Percentiles rank a stretch among this genome's conserved stretches.
These are phyloP conservation scores for Papiliotrema fonsecae DNA, from an alignment of 1,284 basidiomycete species.

Conservation along the genomic window DNA sequence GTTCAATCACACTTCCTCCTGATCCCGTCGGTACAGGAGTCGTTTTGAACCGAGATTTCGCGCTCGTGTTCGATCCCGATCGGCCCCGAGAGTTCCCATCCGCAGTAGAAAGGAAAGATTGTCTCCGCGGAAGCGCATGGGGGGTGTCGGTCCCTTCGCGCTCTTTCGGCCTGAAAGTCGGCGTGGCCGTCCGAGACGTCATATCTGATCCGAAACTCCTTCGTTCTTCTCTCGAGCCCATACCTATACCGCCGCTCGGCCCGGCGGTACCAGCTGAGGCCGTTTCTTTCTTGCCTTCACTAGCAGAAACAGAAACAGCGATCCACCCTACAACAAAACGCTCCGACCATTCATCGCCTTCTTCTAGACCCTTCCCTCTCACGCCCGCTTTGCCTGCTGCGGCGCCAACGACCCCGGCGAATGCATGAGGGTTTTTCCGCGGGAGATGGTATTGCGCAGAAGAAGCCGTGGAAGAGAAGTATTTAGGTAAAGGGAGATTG, in stretches of 20 bases:
- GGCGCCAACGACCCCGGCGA: slow-evolving; percentile 33
- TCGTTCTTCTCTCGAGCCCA: slow-evolving; percentile 17
- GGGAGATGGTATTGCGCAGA: slow-evolving; percentile 90
- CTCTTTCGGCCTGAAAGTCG: slow-evolving; percentile 4
- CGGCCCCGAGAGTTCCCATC: too few relatives aligned
- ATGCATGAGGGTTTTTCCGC: slow-evolving; percentile 46
- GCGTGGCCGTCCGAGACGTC: slow-evolving; percentile 25
- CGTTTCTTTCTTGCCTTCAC: background rate
- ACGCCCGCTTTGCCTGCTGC: slow-evolving; percentile 45
- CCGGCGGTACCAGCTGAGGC: background rate
- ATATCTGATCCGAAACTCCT: slow-evolving; percentile 15
- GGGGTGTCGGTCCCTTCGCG: background rate
- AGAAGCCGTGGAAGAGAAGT: slow-evolving; percentile 90
- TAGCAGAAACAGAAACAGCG: slow-evolving; percentile 45
- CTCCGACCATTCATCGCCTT: slow-evolving; percentile 61
- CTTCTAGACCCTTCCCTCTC: slow-evolving; percentile 34
- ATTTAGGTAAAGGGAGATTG: slow-evolving; percentile 78
- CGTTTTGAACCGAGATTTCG: background rate
- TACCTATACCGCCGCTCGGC: slow-evolving; percentile 1
- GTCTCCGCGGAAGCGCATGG: too few relatives aligned
- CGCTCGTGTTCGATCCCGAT: too few relatives aligned
- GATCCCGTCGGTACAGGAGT: background rate
- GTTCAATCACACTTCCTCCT: slow-evolving; percentile 52
- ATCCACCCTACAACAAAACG: slow-evolving; percentile 82
- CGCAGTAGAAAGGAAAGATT: too few relatives aligned